Conservation (phyloP, 1,284 basidiomycete species). For the Moniliophthora roreri region DNA sequence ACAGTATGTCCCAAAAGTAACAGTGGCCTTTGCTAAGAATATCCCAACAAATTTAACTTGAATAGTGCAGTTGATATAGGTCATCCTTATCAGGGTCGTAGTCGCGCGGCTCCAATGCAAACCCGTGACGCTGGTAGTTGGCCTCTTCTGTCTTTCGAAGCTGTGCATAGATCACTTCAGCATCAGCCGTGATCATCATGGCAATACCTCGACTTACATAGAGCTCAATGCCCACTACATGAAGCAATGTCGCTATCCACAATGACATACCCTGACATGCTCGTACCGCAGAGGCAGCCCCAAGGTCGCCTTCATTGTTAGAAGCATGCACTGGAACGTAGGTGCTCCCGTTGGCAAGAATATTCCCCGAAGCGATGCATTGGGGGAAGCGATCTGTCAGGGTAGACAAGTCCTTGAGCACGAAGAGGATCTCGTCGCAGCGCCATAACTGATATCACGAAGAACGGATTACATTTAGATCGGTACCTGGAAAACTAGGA, state of each 20-base stretch:
- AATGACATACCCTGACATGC: conserved; percentile 23
- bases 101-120: conserved; percentile 19
- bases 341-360: conserved; percentile 13
- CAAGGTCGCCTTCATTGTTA: conserved; percentile 14
- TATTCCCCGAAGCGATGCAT: conserved; percentile 15
- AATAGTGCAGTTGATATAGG: background rate
- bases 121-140: conserved; percentile 22
- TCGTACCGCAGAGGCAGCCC: conserved; percentile 18
- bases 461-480: background rate
- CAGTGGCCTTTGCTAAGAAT: no score
- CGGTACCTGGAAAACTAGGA: background rate
- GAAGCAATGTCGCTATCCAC: conserved; percentile 25
- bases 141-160: conserved; percentile 19
- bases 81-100: conserved; percentile 2
- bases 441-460: conserved; percentile 22
- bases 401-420: conserved; percentile 14
- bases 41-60: no score
- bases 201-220: conserved; percentile 21
- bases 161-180: conserved; percentile 5
- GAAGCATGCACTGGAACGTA: conserved; percentile 23
- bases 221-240: conserved; percentile 23
- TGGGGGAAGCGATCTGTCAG: conserved; percentile 19
- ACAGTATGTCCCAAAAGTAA: no score
- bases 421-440: conserved; percentile 25
- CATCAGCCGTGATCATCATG: background rate